A percentile compares a stretch with the other conserved stretches of the same genome.
Conservation (phyloP, 2,329 filamentous ascomycete species). For the Myotisia sp. region DNA sequence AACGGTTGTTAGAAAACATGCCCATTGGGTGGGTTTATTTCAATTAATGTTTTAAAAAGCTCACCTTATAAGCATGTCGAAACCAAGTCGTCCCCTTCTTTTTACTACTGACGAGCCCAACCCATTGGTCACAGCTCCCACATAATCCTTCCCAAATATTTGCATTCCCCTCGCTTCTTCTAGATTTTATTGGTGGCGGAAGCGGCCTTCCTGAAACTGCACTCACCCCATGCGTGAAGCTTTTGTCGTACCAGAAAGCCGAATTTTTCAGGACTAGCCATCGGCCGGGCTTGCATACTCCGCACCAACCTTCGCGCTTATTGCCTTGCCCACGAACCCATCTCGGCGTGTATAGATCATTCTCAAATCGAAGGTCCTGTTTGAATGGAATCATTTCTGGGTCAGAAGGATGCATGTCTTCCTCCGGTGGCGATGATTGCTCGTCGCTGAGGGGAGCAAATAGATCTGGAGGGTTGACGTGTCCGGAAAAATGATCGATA, state of each 20-base stretch:
- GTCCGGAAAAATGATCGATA: conserved; percentile 51
- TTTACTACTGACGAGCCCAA: conserved; percentile 49
- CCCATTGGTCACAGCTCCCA: conserved; percentile 23
- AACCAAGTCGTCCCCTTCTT: conserved; percentile 93
- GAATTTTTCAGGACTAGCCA: conserved; percentile 86
- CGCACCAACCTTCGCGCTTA: conserved; percentile 81
- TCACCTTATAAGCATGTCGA: conserved; percentile 71
- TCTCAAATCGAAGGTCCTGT: conserved; percentile 63
- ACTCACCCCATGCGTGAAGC: conserved; percentile 75
- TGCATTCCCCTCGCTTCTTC: conserved; percentile 64
- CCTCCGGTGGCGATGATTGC: conserved; percentile 57
- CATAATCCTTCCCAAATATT: conserved; percentile 32
- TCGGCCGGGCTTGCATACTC: conserved; percentile 69
- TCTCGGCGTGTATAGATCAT: conserved; percentile 67
- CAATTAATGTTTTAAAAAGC: not conserved
- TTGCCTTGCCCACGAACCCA: conserved; percentile 79
- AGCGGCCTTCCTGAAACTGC: conserved; percentile 67
- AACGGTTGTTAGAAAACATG: conserved; percentile 5
- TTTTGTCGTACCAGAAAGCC: conserved; percentile 88
- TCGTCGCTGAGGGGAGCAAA: conserved; percentile 63
- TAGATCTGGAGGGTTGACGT: conserved; percentile 62
- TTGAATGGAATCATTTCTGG: conserved; percentile 63
- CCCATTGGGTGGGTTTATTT: not conserved
- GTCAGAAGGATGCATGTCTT: conserved; percentile 68
- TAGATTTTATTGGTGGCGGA: conserved; percentile 59